Conservation (phyloP, 2,329 filamentous ascomycete species). For the Drechslerella coelobrocha region DNA sequence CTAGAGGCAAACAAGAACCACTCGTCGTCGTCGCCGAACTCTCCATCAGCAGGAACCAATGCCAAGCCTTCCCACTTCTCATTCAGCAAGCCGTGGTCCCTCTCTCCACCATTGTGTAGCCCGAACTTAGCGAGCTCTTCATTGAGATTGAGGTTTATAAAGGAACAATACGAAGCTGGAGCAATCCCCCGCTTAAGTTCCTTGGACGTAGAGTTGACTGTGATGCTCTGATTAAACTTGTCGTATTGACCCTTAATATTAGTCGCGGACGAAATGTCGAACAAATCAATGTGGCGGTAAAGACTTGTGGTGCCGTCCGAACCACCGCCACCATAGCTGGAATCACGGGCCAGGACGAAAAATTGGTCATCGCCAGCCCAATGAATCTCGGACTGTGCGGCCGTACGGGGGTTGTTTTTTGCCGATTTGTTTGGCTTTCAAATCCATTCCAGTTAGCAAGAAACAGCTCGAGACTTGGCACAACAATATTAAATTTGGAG, state of each 20-base stretch:
- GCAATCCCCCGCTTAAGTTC: slow-evolving; percentile 64
- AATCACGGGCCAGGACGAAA: slow-evolving; percentile 71
- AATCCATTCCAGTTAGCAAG: background rate
- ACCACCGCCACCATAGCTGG: slow-evolving; percentile 65
- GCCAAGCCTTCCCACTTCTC: slow-evolving; percentile 79
- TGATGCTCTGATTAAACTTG: slow-evolving; percentile 57
- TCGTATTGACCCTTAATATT: slow-evolving; percentile 62
- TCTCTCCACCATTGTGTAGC: slow-evolving; percentile 71
- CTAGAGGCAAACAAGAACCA: slow-evolving; percentile 73
- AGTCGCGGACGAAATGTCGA: slow-evolving; percentile 69
- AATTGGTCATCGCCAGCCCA: slow-evolving; percentile 70
- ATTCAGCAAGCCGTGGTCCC: slow-evolving; percentile 69
- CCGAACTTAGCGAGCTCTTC: slow-evolving; percentile 70
- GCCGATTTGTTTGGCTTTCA: slow-evolving; percentile 55
- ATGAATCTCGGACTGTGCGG: slow-evolving; percentile 73
- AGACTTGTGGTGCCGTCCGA: slow-evolving; percentile 61
- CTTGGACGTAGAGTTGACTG: slow-evolving; percentile 63
- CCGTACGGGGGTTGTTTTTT: slow-evolving; percentile 64
- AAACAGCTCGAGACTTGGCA: too few species aligned
- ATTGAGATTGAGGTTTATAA: slow-evolving; percentile 73
- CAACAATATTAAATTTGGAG: background rate
- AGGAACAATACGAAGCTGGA: slow-evolving; percentile 69
- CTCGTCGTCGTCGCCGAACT: slow-evolving; percentile 63
- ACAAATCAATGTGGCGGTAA: slow-evolving; percentile 74
- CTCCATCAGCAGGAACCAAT: slow-evolving; percentile 66